Percentiles rank a stretch among this genome's conserved stretches.
phyloP scores from a whole-genome alignment of 1,284 basidiomycete species.

The Chiua sp. region DNA sequence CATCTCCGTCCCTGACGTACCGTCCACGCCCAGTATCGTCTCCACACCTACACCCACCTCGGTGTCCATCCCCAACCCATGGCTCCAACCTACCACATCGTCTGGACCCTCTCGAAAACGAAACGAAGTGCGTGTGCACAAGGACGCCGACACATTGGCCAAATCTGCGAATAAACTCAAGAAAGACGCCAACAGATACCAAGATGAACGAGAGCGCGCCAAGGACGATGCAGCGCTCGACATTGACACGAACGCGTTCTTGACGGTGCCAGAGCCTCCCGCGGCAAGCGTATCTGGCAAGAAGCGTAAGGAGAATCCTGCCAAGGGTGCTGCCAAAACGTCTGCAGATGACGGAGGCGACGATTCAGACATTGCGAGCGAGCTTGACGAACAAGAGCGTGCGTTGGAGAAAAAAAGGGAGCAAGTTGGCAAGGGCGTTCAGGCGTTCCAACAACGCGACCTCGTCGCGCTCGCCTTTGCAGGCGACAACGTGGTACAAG shows the following conservation, averaged over 20 bases:
- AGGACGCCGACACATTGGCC: constrained; percentile 59
- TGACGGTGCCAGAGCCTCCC: constrained; percentile 41
- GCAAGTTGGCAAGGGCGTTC: constrained; percentile 45
- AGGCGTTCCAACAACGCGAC: constrained; percentile 85
- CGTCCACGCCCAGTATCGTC: constrained; percentile 29
- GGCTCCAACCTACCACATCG: constrained; percentile 20
- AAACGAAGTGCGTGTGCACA: constrained; percentile 71
- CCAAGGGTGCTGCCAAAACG: constrained; percentile 6
- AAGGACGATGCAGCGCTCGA: constrained; percentile 81
- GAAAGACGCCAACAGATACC: constrained; percentile 62
- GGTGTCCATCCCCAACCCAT: constrained; percentile 23
- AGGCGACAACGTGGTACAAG: constrained; percentile 92
- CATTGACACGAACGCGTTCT: constrained; percentile 64
- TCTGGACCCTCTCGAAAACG: constrained; percentile 46
- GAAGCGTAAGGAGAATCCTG: constrained; percentile 26
- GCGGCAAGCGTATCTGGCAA: constrained; percentile 10
- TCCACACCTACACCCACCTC: constrained; percentile 18
- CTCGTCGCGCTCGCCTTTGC: constrained; percentile 96
- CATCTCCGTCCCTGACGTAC: constrained; percentile 4
- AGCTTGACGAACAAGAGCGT: constrained; percentile 70
- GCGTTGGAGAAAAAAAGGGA: constrained; percentile 44
- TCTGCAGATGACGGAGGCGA: constrained; percentile 20
- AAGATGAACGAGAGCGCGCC: constrained; percentile 59
- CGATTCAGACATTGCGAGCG: constrained; percentile 64
- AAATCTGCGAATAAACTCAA: constrained; percentile 77